Percentiles rank a stretch among this genome's conserved stretches.
phyloP scores from a whole-genome alignment of 306 rosid genomes.

The Corylus americana region DNA sequence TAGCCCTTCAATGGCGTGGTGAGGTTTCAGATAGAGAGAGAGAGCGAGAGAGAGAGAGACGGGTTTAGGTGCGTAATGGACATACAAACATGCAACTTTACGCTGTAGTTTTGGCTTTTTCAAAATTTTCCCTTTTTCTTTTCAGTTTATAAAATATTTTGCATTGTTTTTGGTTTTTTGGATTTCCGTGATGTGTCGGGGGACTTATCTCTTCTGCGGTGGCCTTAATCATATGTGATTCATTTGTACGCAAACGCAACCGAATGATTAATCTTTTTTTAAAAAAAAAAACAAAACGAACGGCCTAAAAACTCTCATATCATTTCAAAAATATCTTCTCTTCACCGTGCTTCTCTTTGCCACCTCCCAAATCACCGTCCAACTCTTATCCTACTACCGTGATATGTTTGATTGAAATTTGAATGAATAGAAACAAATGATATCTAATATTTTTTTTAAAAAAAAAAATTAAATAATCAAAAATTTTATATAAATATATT shows the following conservation, averaged over 20 bases:
- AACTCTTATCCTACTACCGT: too few species aligned
- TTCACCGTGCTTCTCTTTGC: too few species aligned
- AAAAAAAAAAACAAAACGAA: too few species aligned
- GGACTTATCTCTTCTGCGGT: neutral
- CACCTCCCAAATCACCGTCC: too few species aligned
- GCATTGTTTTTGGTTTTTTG: neutral
- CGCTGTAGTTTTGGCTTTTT: slow-evolving; percentile 12
- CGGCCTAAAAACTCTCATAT: too few species aligned
- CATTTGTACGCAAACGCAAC: neutral
- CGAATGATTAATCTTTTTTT: neutral
- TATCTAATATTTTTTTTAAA: too few species aligned
- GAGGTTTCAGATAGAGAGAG: slow-evolving; percentile 18
- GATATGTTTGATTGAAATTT: too few species aligned
- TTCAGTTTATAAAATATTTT: neutral
- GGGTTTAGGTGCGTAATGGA: slow-evolving; percentile 12
- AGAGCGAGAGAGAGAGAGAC: slow-evolving; percentile 10
- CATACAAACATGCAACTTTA: slow-evolving; percentile 24
- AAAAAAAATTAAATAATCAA: too few species aligned
- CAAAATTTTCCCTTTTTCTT: neutral
- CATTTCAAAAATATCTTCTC: too few species aligned
- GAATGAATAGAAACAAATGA: too few species aligned
- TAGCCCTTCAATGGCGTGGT: slow-evolving; percentile 40
- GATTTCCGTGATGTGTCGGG: neutral
- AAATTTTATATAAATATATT: too few species aligned
- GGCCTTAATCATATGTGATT: neutral